phyloP scores from a whole-genome alignment of 306 rosid genomes.

The Dryas octopetala region DNA sequence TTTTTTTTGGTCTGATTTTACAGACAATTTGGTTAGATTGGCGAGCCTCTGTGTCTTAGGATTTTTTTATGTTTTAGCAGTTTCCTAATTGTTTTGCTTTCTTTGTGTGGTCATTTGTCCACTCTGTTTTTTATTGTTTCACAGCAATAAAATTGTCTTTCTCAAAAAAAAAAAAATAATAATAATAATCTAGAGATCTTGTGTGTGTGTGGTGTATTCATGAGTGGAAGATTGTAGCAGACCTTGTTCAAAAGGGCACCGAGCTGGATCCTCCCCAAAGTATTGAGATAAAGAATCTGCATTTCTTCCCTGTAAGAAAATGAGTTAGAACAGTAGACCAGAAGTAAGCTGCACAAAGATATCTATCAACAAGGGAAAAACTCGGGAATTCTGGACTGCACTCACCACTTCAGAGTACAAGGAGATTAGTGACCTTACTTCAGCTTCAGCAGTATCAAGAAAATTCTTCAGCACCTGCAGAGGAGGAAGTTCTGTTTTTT shows the following conservation, averaged over 20 bases:
- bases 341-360: constrained; percentile 17
- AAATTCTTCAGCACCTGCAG: constrained; percentile 83
- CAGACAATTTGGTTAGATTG: too few relatives aligned
- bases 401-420: constrained; percentile 97
- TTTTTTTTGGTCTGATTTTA: too few relatives aligned
- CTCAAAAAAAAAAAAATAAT: neutral
- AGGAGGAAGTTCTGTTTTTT: constrained; percentile 23
- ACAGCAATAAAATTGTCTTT: too few relatives aligned
- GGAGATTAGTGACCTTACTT: constrained; percentile 86
- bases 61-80: too few relatives aligned
- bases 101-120: too few relatives aligned
- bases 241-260: constrained; percentile 99
- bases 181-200: neutral
- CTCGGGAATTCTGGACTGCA: constrained; percentile 15
- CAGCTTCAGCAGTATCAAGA: constrained; percentile 94
- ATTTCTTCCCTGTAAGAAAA: constrained; percentile 79
- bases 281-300: constrained; percentile 96
- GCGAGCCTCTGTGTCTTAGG: too few relatives aligned
- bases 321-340: constrained; percentile 23
- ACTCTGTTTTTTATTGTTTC: too few relatives aligned
- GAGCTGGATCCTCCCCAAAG: constrained; percentile 98
- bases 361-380: constrained; percentile 3
- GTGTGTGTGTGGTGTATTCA: neutral
- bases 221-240: constrained; percentile 24
- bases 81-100: too few relatives aligned